Evolutionary conservation across 164 flowering plant species (phyloP).

Genomic region (Cinnamomum chago): DNA sequence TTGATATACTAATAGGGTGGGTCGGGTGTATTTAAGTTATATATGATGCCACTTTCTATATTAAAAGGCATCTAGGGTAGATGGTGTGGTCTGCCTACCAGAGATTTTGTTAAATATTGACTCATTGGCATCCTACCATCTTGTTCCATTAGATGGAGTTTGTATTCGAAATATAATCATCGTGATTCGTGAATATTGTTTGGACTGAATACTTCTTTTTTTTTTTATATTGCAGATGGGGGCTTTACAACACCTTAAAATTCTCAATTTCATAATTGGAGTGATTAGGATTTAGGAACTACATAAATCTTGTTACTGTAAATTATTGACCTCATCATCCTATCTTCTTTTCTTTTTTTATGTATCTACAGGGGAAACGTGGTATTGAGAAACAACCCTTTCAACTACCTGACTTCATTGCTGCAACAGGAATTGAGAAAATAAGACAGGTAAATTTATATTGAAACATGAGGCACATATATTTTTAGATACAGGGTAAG

Average conservation of each 20-base stretch:
- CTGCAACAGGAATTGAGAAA: conserved; percentile 98
- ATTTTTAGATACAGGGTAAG: background rate
- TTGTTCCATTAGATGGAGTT: conserved; percentile 25
- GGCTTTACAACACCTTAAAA: conserved; percentile 15
- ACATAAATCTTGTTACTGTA: background rate
- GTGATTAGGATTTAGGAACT: conserved; percentile 7
- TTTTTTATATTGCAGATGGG: conserved; percentile 22
- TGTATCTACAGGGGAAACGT: conserved; percentile 86
- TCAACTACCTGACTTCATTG: conserved; percentile 98
- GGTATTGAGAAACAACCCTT: conserved; percentile 99
- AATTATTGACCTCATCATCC: conserved; percentile 31
- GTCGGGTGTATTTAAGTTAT: conserved; percentile 42
- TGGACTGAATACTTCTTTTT: conserved; percentile 29
- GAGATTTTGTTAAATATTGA: conserved; percentile 15
- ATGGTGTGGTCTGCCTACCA: conserved; percentile 9
- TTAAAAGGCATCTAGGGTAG: conserved; percentile 9
- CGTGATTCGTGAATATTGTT: conserved; percentile 21
- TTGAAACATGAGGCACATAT: background rate
- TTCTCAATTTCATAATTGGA: conserved; percentile 7
- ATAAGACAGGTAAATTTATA: conserved; percentile 71
- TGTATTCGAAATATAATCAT: conserved; percentile 17
- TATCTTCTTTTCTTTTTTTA: conserved; percentile 6
- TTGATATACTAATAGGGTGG: conserved; percentile 43
- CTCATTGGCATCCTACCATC: conserved; percentile 19
- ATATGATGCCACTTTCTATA: conserved; percentile 7